phyloP scores from a whole-genome alignment of 2,329 filamentous ascomycete species.

The Allantophomopsis lycopodina region DNA sequence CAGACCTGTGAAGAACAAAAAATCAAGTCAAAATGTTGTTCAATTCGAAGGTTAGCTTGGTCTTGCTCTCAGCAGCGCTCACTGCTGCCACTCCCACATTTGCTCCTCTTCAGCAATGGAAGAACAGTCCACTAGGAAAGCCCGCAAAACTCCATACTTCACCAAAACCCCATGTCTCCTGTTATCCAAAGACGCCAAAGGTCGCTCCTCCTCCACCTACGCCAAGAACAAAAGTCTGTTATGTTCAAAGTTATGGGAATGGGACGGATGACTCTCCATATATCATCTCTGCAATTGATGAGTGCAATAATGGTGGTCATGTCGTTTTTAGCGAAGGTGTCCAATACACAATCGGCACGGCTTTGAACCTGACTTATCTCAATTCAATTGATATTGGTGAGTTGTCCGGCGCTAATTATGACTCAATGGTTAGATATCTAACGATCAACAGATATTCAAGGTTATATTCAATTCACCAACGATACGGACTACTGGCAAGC shows the following conservation, averaged over 20 bases:
- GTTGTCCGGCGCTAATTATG: conserved; percentile 2
- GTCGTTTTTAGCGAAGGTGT: conserved; percentile 37
- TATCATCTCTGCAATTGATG: conserved; percentile 38
- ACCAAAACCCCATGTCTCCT: not conserved
- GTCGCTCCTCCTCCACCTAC: not conserved
- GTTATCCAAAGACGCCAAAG: conserved; percentile 1
- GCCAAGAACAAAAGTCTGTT: conserved; percentile 4
- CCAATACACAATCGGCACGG: conserved; percentile 48
- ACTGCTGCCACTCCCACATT: not conserved
- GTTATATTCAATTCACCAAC: conserved; percentile 46
- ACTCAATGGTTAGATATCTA: not conserved
- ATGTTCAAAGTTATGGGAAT: conserved; percentile 13
- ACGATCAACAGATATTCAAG: conserved; percentile 33
- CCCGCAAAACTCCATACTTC: not conserved
- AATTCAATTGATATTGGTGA: conserved; percentile 47
- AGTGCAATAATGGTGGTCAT: conserved; percentile 47
- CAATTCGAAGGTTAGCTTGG: no score
- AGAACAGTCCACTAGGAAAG: not conserved
- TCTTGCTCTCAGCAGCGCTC: not conserved
- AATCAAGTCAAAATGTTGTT: no score
- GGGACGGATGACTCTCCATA: conserved; percentile 22
- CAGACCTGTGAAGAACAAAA: no score
- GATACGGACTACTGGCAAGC: conserved; percentile 58
- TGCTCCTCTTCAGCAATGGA: not conserved
- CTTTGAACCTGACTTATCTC: conserved; percentile 51